Conservation (phyloP, 331 rosid species). For the Rhamnella rubrinervis region DNA sequence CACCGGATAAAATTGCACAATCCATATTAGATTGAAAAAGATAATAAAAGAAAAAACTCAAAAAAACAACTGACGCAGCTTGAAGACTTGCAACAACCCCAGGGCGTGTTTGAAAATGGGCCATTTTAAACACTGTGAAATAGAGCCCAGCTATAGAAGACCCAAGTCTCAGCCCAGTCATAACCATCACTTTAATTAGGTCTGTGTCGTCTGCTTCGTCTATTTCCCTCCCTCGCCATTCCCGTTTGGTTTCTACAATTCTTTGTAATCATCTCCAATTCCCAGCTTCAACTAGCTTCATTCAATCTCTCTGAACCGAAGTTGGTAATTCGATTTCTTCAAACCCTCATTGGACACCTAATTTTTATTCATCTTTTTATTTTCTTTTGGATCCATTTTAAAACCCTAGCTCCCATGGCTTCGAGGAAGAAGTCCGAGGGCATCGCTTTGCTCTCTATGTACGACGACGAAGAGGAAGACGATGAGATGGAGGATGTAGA, state of each 20-base stretch:
- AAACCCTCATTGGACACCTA: background rate
- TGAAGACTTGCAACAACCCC: too few relatives aligned
- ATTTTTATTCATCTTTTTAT: background rate
- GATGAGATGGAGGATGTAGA: slow-evolving; percentile 32
- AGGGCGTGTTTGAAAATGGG: too few relatives aligned
- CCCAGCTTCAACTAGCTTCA: background rate
- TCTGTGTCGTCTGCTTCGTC: too few relatives aligned
- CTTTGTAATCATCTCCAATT: background rate
- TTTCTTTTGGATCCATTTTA: background rate
- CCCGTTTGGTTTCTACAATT: background rate
- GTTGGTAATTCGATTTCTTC: background rate
- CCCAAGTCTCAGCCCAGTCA: too few relatives aligned
- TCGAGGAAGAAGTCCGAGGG: slow-evolving; percentile 67
- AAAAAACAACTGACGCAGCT: too few relatives aligned
- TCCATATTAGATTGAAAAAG: too few relatives aligned
- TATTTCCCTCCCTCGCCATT: background rate
- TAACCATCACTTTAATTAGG: too few relatives aligned
- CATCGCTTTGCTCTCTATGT: slow-evolving; percentile 66
- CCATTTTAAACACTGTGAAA: too few relatives aligned
- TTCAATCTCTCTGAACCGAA: background rate
- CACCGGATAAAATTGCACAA: too few relatives aligned
- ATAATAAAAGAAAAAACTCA: too few relatives aligned
- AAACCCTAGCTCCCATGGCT: slow-evolving; percentile 45
- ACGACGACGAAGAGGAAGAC: slow-evolving; percentile 54
- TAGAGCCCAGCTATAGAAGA: too few relatives aligned